These are phyloP conservation scores for Paecilomyces dactylethromorphus DNA, from an alignment of 2,329 filamentous ascomycete genomes.

Conservation along the genomic window DNA sequence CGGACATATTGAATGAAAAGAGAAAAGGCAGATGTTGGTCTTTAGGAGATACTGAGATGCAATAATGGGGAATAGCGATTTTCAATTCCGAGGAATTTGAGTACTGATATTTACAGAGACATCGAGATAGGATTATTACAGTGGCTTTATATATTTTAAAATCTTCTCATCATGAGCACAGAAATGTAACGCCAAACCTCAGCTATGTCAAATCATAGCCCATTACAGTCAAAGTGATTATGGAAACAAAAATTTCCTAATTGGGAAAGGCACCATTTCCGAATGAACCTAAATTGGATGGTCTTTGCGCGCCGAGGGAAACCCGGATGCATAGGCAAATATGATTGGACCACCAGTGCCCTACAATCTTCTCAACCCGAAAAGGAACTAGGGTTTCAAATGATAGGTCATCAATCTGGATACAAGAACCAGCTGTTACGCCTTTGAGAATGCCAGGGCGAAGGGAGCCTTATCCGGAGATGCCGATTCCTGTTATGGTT, in stretches of 20 bases:
- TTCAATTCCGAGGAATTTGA: neutral
- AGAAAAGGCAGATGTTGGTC: neutral
- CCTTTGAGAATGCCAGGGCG: neutral
- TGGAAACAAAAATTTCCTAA: neutral
- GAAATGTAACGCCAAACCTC: neutral
- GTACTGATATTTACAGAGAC: neutral
- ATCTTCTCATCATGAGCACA: neutral
- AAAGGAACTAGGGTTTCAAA: neutral
- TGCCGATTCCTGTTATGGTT: neutral
- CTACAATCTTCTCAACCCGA: neutral
- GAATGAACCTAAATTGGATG: neutral
- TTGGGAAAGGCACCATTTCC: neutral
- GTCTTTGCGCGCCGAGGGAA: neutral
- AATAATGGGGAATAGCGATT: neutral
- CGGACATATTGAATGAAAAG: neutral
- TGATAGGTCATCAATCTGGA: neutral
- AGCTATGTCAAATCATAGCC: conserved; percentile 3
- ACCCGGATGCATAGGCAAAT: too few species aligned
- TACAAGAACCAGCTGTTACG: neutral
- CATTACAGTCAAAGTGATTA: neutral
- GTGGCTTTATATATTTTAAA: neutral
- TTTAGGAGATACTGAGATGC: neutral
- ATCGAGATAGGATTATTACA: neutral
- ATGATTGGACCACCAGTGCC: neutral
- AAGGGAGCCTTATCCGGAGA: neutral